These are phyloP conservation scores for Plasmodium gaboni DNA, from an alignment of 169 alveolate species.

Conservation along the genomic window DNA sequence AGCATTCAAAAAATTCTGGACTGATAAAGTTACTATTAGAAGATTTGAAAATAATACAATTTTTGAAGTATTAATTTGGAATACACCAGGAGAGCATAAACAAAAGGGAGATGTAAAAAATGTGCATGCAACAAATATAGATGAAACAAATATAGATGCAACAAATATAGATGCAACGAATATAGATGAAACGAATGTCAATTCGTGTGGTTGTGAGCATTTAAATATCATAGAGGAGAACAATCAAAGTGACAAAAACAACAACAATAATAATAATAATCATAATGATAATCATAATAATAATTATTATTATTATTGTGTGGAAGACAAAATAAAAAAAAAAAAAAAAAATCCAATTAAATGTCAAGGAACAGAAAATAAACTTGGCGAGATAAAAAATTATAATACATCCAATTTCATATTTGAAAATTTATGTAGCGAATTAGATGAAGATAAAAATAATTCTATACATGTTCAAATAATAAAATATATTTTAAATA, in stretches of 20 bases:
- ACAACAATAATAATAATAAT: too few relatives aligned
- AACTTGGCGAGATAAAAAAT: neutral
- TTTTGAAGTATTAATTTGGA: constrained; percentile 46
- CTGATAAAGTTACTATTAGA: constrained; percentile 19
- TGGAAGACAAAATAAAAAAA: neutral
- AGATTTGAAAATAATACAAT: constrained; percentile 61
- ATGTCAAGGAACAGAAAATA: neutral
- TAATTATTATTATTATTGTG: too few relatives aligned
- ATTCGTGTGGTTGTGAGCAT: too few relatives aligned
- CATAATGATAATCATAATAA: too few relatives aligned
- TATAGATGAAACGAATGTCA: too few relatives aligned
- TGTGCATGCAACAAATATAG: neutral
- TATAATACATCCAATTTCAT: neutral
- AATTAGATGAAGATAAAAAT: constrained; percentile 7
- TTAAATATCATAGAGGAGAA: too few relatives aligned
- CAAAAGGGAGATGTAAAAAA: neutral
- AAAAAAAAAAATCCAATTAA: neutral
- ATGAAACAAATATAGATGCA: neutral
- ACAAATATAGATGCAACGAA: neutral
- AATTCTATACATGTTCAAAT: constrained; percentile 33
- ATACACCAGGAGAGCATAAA: constrained; percentile 15
- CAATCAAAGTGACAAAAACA: too few relatives aligned
- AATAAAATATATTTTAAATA: constrained; percentile 14
- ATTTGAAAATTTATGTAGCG: constrained; percentile 33
- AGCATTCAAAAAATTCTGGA: constrained; percentile 27